Conservation (phyloP, 2,329 filamentous ascomycete species). For the Chrysoporthe austroafricana region DNA sequence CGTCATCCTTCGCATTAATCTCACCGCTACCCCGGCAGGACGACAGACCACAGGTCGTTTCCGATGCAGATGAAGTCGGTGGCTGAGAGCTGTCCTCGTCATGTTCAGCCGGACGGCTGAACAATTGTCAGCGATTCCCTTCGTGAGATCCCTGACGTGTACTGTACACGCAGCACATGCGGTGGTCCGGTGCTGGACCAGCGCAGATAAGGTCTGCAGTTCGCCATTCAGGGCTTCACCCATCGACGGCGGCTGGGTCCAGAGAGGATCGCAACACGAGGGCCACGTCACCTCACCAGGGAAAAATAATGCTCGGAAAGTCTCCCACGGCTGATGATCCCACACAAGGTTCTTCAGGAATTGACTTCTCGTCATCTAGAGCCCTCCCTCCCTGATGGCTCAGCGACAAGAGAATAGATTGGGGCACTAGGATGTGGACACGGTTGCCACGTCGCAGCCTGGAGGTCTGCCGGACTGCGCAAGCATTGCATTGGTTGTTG, state of each 20-base stretch:
- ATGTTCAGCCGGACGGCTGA: not conserved
- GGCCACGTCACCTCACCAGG: not conserved
- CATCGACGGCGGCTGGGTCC: not conserved
- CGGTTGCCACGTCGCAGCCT: conserved; percentile 15
- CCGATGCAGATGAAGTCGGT: not conserved
- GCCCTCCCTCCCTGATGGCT: no score
- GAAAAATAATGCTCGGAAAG: not conserved
- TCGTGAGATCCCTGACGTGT: not conserved
- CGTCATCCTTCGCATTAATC: not conserved
- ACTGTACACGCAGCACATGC: not conserved
- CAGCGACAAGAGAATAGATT: not conserved
- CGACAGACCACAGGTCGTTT: not conserved
- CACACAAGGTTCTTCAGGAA: not conserved
- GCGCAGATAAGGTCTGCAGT: not conserved
- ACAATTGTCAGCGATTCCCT: not conserved
- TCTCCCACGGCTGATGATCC: not conserved
- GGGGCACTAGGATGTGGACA: not conserved
- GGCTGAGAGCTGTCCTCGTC: not conserved
- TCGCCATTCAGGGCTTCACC: not conserved
- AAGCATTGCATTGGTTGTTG: conserved; percentile 10
- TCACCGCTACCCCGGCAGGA: not conserved
- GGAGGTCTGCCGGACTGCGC: not conserved
- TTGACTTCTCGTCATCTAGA: no score
- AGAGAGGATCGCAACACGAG: conserved; percentile 2
- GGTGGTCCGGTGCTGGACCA: no score